phyloP scores from a whole-genome alignment of 169 alveolate genomes.

The Plasmodium cynomolgi region DNA sequence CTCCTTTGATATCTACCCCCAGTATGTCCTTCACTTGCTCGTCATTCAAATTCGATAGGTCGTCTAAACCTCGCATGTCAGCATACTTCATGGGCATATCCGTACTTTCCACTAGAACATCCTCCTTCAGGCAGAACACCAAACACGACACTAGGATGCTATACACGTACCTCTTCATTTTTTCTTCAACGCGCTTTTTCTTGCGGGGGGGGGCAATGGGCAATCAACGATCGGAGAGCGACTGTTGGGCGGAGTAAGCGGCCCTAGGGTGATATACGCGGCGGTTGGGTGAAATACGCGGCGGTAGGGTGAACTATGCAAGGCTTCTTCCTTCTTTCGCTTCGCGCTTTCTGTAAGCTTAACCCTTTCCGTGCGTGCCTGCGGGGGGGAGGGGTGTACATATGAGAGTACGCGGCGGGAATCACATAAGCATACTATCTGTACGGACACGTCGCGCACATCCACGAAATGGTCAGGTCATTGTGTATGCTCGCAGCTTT shows the following conservation, averaged over 20 bases:
- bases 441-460: too few relatives aligned
- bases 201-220: too few relatives aligned
- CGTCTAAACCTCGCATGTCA: slow-evolving; percentile 63
- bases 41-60: slow-evolving; percentile 27
- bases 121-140: background rate
- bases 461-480: too few relatives aligned
- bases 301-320: background rate
- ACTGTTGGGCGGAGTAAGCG: too few relatives aligned
- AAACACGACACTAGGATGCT: background rate
- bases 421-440: too few relatives aligned
- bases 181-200: background rate
- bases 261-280: background rate
- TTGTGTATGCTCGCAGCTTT: too few relatives aligned
- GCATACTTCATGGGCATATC: slow-evolving; percentile 19
- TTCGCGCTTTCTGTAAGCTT: background rate
- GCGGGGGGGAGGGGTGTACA: too few relatives aligned
- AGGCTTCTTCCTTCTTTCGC: background rate
- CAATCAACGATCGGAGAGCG: background rate
- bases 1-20: slow-evolving; percentile 62
- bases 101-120: background rate
- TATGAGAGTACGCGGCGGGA: too few relatives aligned
- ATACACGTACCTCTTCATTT: slow-evolving; percentile 30
- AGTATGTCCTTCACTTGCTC: slow-evolving; percentile 45
- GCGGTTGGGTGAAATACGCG: background rate
- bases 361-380: background rate